Conservation (phyloP, 108 stramenopile species). For the Fistulifera pelliculosa region DNA sequence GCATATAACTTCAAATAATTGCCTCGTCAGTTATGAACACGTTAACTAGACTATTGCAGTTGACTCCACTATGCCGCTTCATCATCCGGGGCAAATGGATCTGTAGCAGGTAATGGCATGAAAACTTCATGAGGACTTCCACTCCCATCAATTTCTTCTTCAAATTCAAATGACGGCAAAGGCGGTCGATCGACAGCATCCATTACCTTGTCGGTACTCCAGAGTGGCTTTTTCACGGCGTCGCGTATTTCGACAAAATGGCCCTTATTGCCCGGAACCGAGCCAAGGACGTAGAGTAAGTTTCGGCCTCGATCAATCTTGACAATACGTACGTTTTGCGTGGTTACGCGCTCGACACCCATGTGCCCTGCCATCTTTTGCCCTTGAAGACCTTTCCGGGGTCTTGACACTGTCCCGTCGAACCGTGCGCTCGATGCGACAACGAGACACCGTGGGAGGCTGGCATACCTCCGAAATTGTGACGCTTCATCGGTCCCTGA, state of each 20-base stretch:
- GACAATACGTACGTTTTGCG: conserved; percentile 82
- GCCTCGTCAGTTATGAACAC: too few relatives aligned
- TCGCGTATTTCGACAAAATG: conserved; percentile 88
- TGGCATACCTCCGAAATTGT: conserved; percentile 87
- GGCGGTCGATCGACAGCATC: conserved; percentile 62
- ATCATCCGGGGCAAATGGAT: conserved; percentile 64
- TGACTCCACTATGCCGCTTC: neutral
- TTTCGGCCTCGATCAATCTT: conserved; percentile 90
- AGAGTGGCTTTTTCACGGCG: conserved; percentile 80
- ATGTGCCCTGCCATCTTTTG: conserved; percentile 99
- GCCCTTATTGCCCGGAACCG: conserved; percentile 92
- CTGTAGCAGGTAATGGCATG: conserved; percentile 72
- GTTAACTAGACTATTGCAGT: too few relatives aligned
- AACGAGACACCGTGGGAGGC: conserved; percentile 92
- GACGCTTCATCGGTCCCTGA: conserved; percentile 97
- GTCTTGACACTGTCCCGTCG: conserved; percentile 85
- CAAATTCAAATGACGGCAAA: conserved; percentile 72
- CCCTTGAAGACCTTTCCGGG: conserved; percentile 96
- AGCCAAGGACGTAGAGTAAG: conserved; percentile 84
- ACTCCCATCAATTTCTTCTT: conserved; percentile 71
- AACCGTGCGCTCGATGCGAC: conserved; percentile 85
- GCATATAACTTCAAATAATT: too few relatives aligned
- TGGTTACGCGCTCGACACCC: conserved; percentile 81
- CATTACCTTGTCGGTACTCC: conserved; percentile 61
- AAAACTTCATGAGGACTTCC: conserved; percentile 65